Conservation (phyloP, 306 rosid species). For the Acacia confusa region DNA sequence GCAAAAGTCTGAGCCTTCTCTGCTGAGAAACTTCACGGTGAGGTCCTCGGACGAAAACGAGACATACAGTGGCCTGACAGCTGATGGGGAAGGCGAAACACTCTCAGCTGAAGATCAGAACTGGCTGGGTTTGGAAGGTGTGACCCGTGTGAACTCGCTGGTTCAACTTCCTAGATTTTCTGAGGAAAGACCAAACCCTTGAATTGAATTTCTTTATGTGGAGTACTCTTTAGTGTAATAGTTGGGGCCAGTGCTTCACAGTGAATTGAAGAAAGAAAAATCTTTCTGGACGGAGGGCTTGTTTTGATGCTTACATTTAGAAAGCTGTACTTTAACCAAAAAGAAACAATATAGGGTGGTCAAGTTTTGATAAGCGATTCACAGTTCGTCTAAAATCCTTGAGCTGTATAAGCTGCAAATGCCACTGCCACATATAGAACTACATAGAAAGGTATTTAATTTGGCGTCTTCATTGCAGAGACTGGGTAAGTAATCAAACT, state of each 20-base stretch:
- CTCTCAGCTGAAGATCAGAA: slow-evolving; percentile 62
- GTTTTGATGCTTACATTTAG: neutral
- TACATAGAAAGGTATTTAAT: neutral
- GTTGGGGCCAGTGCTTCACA: slow-evolving; percentile 22
- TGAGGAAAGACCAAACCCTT: slow-evolving; percentile 53
- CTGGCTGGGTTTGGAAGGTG: slow-evolving; percentile 92
- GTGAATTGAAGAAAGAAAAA: slow-evolving; percentile 39
- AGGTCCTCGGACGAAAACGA: slow-evolving; percentile 66
- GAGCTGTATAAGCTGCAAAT: neutral
- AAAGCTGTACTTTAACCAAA: neutral
- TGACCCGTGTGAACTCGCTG: slow-evolving; percentile 95
- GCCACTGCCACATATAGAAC: neutral
- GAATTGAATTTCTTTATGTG: slow-evolving; percentile 28
- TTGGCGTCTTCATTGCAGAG: neutral
- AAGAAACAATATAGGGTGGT: neutral
- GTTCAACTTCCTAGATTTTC: slow-evolving; percentile 98
- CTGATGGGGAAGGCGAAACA: slow-evolving; percentile 48
- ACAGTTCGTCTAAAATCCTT: neutral
- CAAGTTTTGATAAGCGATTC: neutral
- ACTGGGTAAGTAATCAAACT: neutral
- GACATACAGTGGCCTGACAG: slow-evolving; percentile 37
- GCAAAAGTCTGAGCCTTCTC: slow-evolving; percentile 73
- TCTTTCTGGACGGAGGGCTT: slow-evolving; percentile 29
- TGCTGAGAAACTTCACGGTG: slow-evolving; percentile 74
- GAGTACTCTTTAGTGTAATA: slow-evolving; percentile 33